Base-by-base conservation (phyloP, 2,329 filamentous ascomycete species). In the Xylariaceae sp. region DNA sequence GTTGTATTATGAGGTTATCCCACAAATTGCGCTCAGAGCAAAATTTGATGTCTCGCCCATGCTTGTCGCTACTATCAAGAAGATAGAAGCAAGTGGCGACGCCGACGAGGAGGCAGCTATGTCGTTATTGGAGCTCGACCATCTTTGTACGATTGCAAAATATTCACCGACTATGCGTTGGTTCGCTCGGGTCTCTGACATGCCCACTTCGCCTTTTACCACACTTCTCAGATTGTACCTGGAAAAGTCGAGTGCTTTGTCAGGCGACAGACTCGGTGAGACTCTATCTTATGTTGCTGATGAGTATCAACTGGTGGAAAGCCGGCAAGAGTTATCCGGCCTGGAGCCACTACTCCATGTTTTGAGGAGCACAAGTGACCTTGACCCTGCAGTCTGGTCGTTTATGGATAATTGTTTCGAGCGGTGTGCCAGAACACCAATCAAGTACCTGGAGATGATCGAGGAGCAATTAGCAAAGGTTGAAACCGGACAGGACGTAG, bases 21-120 rank as follows among this genome's bases (percentile, higher is more conserved):
- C 93, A 2, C 82, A 87, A 45, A 71, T 87, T 18, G 89, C 89
- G 1, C 72, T 94, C 12, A 83, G 85, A 49, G 85, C 89, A 52
- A 93, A 86, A 50, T 93, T 96, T 55, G 93, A 97, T 57, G 84
- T 95, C 3, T 93, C 91, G 0, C 69, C 85, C 1, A 75, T 85
- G 16, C 73, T 98, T 13, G 81, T 84, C 7, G 78, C 81, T 44
- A 76, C 83, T 1, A 68, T 97, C 34, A 72, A 76, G 42, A 73
- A 73, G 24, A 64, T 88, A 9, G 78, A 85, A 33, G 63, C 73
- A 12, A 67, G 73, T 13, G 64, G 70, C 3, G 70, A 74, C 32
- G 71, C 78, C 35, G 63, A 66, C 3, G 64, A 71, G 39, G 66
- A 73, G 37, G 64, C 71, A 37, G 72, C 73, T 1, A 68, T 90